Evolutionary conservation across 768 basidiomycete species (phyloP), one percentile per base, ranked within the genome.

Genomic region (Lactarius quietus): DNA sequence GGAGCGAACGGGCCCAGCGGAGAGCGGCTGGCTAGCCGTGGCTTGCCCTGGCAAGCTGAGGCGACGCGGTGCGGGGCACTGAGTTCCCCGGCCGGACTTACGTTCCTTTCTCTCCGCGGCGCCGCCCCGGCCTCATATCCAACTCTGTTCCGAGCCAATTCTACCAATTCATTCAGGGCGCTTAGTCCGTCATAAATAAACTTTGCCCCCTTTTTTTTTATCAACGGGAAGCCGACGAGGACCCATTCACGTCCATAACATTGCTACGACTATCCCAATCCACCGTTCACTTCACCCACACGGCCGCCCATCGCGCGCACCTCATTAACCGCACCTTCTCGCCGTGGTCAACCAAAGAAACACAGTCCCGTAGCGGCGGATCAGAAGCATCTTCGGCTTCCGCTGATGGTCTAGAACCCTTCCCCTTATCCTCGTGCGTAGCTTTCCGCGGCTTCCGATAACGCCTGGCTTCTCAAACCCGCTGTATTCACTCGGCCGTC

Each of bases 11-110:
- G 43, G 67, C 59, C 28, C 61, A 62, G 62, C 61, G 72, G 76
- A 76, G 77, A 74, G 81, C 81, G 80, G 84, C 78, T 82, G 83
- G 84, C 82, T 77, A 77, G 75, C 83, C 78, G 81, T 83, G 80
- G 80, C 38, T 55, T 59, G 65, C 56, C 56, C 67, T 61, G 65
- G 65, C 61, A 52, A 62, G 51, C 61, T 66, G 61, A 66, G 65
- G 56, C 39, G 65, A 66, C 60, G 65, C 51, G 41, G 64, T 68
- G 67, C 67, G 67, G 67, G 67, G 64, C 64, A 66, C 64, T 66
- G 58, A 68, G 65, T 68, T 65, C 64, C 67, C 67, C 64, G 68
- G 58, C 67, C 65, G 65, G 65, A 66, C 60, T 66, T 67, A 66
- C 65, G 65, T 62, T 62, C 60, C 68, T 68, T 67, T 61, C 68